Evolutionary conservation across 768 basidiomycete genomes (phyloP).

Genomic region (Amanita phalloides): DNA sequence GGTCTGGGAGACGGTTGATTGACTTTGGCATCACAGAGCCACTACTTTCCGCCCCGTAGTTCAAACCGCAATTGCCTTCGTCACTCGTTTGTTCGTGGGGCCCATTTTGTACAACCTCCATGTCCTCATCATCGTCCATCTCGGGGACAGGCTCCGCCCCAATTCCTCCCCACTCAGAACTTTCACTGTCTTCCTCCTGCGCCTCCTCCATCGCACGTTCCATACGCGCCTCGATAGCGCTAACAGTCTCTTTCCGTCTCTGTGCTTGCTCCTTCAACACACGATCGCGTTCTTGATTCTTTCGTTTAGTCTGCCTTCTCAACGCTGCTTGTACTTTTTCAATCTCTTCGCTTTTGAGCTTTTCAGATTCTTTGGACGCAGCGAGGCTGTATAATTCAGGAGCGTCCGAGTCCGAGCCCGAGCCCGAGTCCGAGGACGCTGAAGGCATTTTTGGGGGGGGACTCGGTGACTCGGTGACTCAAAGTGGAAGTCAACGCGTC

Average conservation of each 20-base stretch:
- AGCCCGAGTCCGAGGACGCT: too few species aligned
- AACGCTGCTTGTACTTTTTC: background rate
- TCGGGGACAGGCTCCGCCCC: background rate
- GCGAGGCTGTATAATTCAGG: constrained; percentile 3
- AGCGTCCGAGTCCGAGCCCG: background rate
- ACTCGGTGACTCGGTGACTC: too few species aligned
- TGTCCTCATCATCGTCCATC: background rate
- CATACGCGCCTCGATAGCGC: too few species aligned
- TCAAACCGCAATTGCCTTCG: background rate
- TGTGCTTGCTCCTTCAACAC: constrained; percentile 5
- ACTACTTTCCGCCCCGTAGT: too few species aligned
- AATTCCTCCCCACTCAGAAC: background rate
- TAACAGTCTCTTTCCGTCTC: background rate
- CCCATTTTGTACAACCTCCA: background rate
- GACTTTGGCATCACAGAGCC: background rate
- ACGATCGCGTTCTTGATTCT: constrained; percentile 2
- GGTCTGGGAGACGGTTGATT: background rate
- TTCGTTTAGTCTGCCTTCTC: background rate
- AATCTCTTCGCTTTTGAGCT: background rate
- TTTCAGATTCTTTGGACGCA: background rate
- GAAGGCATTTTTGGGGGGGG: too few species aligned
- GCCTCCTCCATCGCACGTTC: too few species aligned
- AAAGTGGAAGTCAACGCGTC: too few species aligned
- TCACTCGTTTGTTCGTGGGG: background rate
- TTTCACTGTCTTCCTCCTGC: background rate